Evolutionary conservation across 2,329 filamentous ascomycete genomes (phyloP).

Genomic region (Venturia pyrina): DNA sequence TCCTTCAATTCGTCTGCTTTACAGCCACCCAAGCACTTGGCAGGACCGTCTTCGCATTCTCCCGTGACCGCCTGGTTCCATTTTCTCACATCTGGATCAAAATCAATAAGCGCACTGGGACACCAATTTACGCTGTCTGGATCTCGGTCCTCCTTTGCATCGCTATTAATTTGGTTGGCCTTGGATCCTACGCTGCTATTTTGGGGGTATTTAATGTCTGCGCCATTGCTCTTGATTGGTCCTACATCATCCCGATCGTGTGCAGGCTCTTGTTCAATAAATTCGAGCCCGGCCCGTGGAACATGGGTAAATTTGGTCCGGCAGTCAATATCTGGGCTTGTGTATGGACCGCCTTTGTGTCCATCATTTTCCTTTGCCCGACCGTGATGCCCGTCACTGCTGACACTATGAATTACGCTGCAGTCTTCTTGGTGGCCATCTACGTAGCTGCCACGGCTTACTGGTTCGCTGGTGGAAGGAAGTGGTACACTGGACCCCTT

Average conservation of each 20-base stretch:
- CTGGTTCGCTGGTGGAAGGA: slow-evolving; percentile 15
- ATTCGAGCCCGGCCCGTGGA: slow-evolving; percentile 21
- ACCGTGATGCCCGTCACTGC: slow-evolving; percentile 15
- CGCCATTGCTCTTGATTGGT: slow-evolving; percentile 46
- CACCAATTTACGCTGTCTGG: slow-evolving; percentile 46
- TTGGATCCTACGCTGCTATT: slow-evolving; percentile 46
- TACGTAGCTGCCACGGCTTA: slow-evolving; percentile 13
- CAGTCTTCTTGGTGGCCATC: slow-evolving; percentile 15
- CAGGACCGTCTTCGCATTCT: slow-evolving; percentile 46
- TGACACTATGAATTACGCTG: slow-evolving; percentile 16
- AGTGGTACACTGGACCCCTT: slow-evolving; percentile 16
- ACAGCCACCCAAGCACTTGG: slow-evolving; percentile 45
- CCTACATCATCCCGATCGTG: slow-evolving; percentile 48
- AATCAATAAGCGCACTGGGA: slow-evolving; percentile 39
- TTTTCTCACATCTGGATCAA: slow-evolving; percentile 40
- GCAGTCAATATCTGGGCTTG: slow-evolving; percentile 15
- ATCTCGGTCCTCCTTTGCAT: slow-evolving; percentile 45
- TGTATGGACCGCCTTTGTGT: slow-evolving; percentile 13
- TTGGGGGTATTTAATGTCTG: slow-evolving; percentile 45
- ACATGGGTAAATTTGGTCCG: slow-evolving; percentile 14
- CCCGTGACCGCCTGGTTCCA: slow-evolving; percentile 42
- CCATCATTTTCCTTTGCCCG: slow-evolving; percentile 15
- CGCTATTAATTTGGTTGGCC: slow-evolving; percentile 48
- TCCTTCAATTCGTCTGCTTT: slow-evolving; percentile 50
- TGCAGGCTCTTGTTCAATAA: slow-evolving; percentile 59